Conservation (phyloP, 352 stramenopile genomes). For the Elongisporangium undulatum region DNA sequence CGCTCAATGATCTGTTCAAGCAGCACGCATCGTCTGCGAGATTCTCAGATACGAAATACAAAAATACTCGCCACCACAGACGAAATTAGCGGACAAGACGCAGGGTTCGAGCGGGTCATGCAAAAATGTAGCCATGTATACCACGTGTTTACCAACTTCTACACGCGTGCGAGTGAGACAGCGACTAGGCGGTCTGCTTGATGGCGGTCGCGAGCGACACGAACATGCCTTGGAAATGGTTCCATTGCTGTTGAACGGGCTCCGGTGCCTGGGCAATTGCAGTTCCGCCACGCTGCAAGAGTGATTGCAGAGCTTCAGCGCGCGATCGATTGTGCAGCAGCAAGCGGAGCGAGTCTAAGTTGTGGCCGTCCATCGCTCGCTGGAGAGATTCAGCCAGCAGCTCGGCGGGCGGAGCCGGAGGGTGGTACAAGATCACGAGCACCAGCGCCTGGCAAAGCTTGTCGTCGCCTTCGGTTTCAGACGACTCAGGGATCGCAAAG, state of each 20-base stretch:
- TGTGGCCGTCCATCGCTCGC: slow-evolving; percentile 50
- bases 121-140: slow-evolving; percentile 4
- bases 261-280: slow-evolving; percentile 48
- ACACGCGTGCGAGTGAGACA: neutral
- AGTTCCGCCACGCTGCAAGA: slow-evolving; percentile 62
- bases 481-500: slow-evolving; percentile 14
- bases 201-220: slow-evolving; percentile 73
- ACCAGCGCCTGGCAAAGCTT: slow-evolving; percentile 76
- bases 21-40: neutral
- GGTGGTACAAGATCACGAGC: slow-evolving; percentile 76
- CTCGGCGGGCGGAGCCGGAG: slow-evolving; percentile 56
- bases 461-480: slow-evolving; percentile 36
- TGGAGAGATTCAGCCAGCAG: slow-evolving; percentile 63
- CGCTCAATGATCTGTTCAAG: neutral
- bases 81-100: neutral
- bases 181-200: slow-evolving; percentile 52
- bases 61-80: neutral
- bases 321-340: slow-evolving; percentile 74
- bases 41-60: neutral
- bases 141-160: slow-evolving; percentile 3
- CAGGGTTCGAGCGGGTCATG: neutral
- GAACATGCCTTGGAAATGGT: slow-evolving; percentile 59
- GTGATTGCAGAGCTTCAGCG: slow-evolving; percentile 63
- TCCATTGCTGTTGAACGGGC: slow-evolving; percentile 56
- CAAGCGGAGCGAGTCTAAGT: slow-evolving; percentile 49